A percentile compares a stretch with the other conserved stretches of the same genome.
Evolutionary conservation across 2,329 filamentous ascomycete species (phyloP).

Genomic region (Canariomyces notabilis): DNA sequence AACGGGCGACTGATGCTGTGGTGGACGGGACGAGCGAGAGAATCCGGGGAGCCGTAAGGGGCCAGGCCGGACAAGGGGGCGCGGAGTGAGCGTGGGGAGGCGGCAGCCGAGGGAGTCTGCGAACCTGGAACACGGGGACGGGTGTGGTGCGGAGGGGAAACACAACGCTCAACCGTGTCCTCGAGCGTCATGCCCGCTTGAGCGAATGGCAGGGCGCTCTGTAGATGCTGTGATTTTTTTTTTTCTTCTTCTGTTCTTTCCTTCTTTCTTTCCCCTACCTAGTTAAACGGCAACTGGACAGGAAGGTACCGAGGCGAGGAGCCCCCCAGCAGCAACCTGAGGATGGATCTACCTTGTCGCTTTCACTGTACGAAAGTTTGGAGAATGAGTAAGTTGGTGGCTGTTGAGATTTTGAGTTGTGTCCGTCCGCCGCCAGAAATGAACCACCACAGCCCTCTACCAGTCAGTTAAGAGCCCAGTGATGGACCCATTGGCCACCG

Average conservation of each 20-base stretch:
- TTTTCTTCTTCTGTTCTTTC: no score
- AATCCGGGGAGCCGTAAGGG: conserved; percentile 15
- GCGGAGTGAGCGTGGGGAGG: conserved; percentile 8
- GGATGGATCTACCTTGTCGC: no score
- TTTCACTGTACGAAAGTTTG: no score
- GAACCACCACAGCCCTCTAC: no score
- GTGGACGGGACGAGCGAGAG: conserved; percentile 16
- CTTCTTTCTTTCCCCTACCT: no score
- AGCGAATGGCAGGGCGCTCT: conserved; percentile 1
- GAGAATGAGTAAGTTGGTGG: conserved; percentile 2
- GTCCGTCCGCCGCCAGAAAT: no score
- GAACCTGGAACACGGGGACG: conserved; percentile 7
- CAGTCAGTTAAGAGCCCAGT: conserved; percentile 10
- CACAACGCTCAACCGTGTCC: conserved; percentile 9
- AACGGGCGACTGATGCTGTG: conserved; percentile 4
- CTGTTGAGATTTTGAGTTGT: no score
- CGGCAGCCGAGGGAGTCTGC: conserved; percentile 1
- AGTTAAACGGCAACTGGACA: no score
- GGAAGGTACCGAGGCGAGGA: no score
- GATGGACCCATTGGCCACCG: conserved; percentile 18
- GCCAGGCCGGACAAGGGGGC: conserved; percentile 1
- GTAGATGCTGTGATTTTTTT: no score
- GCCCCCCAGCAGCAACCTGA: no score
- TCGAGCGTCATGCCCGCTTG: conserved; percentile 17
- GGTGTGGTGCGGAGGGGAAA: conserved; percentile 7